phyloP scores from a whole-genome alignment of 805 yeast genomes.

The Yamadazyma philogaea region DNA sequence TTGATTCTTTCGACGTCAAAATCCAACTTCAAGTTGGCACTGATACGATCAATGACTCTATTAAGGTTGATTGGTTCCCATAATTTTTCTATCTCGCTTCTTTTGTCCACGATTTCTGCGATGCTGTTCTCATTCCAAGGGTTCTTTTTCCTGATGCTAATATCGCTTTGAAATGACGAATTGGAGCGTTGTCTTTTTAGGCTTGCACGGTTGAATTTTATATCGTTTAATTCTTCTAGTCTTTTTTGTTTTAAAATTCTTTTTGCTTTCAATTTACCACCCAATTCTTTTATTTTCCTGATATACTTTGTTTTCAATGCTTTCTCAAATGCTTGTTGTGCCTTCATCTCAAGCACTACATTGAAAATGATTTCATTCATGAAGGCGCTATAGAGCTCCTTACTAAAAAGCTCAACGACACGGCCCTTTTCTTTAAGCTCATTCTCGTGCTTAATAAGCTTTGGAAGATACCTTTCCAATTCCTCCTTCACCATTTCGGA shows the following conservation, averaged over 20 bases:
- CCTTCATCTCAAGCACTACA: conserved; percentile 40
- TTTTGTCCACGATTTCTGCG: conserved; percentile 22
- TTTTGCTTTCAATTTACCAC: conserved; percentile 22
- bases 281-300: conserved; percentile 26
- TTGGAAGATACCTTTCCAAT: conserved; percentile 22
- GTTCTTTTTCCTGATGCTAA: conserved; percentile 11
- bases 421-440: conserved; percentile 18
- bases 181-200: conserved; percentile 17
- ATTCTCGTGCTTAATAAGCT: conserved; percentile 22
- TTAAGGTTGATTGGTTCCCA: conserved; percentile 50
- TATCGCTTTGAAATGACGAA: conserved; percentile 8
- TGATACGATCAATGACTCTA: conserved; percentile 27
- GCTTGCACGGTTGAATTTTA: conserved; percentile 16
- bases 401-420: conserved; percentile 39
- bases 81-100: conserved; percentile 33
- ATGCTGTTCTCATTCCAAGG: conserved; percentile 14
- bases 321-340: conserved; percentile 37
- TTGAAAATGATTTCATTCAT: conserved; percentile 54
- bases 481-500: conserved; percentile 23
- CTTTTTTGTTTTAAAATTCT: conserved; percentile 17
- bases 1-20: conserved; percentile 20
- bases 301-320: conserved; percentile 31
- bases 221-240: conserved; percentile 34
- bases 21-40: conserved; percentile 23
- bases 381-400: conserved; percentile 58